Percentiles rank a stretch among this genome's conserved stretches.
Evolutionary conservation across 495 filamentous ascomycete species (phyloP).

Genomic region (Trichodelitschia bisporula): DNA sequence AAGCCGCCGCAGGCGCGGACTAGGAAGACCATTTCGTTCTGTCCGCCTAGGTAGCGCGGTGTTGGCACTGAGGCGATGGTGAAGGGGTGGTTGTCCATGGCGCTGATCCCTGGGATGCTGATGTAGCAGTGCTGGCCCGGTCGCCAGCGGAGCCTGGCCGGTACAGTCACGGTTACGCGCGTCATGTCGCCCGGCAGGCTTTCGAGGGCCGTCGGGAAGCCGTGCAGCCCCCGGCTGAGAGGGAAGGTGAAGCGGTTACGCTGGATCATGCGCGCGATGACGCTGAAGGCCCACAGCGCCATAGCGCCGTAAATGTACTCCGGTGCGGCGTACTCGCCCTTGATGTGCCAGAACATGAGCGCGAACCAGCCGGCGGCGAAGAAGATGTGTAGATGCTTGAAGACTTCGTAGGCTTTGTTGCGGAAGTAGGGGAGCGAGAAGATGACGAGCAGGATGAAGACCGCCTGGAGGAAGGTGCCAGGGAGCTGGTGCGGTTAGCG

Average conservation of each 20-base stretch:
- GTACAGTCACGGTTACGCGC: slow-evolving; percentile 3
- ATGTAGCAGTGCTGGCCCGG: slow-evolving; percentile 7
- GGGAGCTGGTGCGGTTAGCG: too few species aligned
- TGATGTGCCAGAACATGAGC: slow-evolving; percentile 12
- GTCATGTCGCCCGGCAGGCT: slow-evolving; percentile 4
- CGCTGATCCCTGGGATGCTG: slow-evolving; percentile 3
- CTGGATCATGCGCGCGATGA: slow-evolving; percentile 3
- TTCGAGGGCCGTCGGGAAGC: slow-evolving; percentile 2
- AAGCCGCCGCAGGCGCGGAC: slow-evolving; percentile 7
- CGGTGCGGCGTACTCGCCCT: slow-evolving; percentile 6
- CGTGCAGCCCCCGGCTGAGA: slow-evolving; percentile 1
- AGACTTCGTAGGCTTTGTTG: slow-evolving; percentile 9
- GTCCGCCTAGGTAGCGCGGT: too few species aligned
- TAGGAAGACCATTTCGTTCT: slow-evolving; percentile 6
- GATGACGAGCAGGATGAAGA: slow-evolving; percentile 13
- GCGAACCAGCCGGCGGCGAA: slow-evolving; percentile 9
- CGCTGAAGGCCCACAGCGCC: slow-evolving; percentile 1
- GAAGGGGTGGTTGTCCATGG: slow-evolving; percentile 6
- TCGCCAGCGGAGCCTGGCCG: slow-evolving; percentile 3
- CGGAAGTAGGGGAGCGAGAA: slow-evolving; percentile 15
- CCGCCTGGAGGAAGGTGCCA: slow-evolving; percentile 15
- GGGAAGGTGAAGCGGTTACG: slow-evolving; percentile 3
- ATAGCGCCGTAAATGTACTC: slow-evolving; percentile 1
- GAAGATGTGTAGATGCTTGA: slow-evolving; percentile 7
- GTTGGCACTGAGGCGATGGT: slow-evolving; percentile 4